Conservation (phyloP, 208 protist genomes). For the Trypanosoma rangeli region DNA sequence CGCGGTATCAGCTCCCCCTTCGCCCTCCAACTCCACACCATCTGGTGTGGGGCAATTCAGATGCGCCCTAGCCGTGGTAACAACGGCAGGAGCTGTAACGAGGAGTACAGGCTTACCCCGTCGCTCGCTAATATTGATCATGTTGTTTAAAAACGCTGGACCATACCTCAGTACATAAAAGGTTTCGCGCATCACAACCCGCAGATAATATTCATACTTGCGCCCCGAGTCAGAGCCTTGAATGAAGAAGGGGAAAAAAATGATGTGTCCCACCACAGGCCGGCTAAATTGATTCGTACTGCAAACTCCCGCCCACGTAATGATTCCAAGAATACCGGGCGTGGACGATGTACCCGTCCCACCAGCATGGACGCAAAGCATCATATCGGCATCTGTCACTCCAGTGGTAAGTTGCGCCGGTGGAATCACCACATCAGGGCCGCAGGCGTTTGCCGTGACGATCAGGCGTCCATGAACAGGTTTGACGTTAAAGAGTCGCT, state of each 20-base stretch:
- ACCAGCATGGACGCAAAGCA: slow-evolving; percentile 60
- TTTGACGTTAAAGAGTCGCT: slow-evolving; percentile 37
- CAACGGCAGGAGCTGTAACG: slow-evolving; percentile 27
- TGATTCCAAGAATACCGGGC: slow-evolving; percentile 12
- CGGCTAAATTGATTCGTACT: slow-evolving; percentile 31
- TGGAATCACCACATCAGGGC: slow-evolving; percentile 33
- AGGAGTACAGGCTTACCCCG: no score
- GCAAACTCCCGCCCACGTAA: slow-evolving; percentile 57
- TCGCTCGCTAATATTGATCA: no score
- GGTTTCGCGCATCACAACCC: slow-evolving; percentile 64
- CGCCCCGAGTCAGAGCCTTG: background rate
- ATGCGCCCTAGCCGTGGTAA: slow-evolving; percentile 24
- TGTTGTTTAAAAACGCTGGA: no score
- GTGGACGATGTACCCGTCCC: background rate
- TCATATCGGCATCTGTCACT: slow-evolving; percentile 45
- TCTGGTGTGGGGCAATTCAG: slow-evolving; percentile 45
- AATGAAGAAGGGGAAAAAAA: slow-evolving; percentile 47
- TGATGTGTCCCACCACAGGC: slow-evolving; percentile 50
- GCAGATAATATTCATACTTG: slow-evolving; percentile 34
- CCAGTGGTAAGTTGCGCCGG: slow-evolving; percentile 26
- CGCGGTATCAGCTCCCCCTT: slow-evolving; percentile 67
- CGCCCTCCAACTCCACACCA: slow-evolving; percentile 61
- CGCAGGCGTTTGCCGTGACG: slow-evolving; percentile 28
- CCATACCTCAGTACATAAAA: slow-evolving; percentile 39
- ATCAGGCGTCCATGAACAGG: slow-evolving; percentile 15